A percentile compares a stretch with the other conserved stretches of the same genome.
phyloP scores from a whole-genome alignment of 129 eudicot genomes.

The Arctium minus region DNA sequence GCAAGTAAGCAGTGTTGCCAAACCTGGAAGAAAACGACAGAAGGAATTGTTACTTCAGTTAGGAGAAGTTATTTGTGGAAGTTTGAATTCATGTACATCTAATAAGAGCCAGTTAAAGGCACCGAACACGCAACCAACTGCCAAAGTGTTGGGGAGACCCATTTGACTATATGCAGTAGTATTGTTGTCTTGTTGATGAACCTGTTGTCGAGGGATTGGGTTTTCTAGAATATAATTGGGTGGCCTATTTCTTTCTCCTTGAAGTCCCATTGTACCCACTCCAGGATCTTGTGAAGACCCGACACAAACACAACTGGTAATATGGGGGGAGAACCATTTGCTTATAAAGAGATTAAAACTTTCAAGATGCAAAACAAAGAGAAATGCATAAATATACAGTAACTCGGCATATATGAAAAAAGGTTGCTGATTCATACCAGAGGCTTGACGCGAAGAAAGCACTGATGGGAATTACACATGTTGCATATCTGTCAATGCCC shows the following conservation, averaged over 20 bases:
- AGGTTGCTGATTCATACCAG: constrained; percentile 50
- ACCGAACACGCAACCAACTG: not conserved
- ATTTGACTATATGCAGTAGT: not conserved
- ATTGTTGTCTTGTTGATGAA: not conserved
- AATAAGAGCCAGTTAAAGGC: too few relatives aligned
- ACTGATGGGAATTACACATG: constrained; percentile 94
- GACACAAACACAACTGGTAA: not conserved
- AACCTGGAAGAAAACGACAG: constrained; percentile 48
- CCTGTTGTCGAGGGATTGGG: not conserved
- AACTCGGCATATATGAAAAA: not conserved
- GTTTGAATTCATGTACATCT: not conserved
- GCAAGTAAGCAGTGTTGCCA: constrained; percentile 98
- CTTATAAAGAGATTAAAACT: not conserved
- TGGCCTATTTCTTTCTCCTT: not conserved
- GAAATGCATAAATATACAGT: not conserved
- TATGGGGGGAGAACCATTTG: not conserved
- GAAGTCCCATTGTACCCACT: not conserved
- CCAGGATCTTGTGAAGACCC: not conserved
- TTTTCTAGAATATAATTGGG: not conserved
- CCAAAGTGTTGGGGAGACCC: not conserved
- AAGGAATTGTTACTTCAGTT: not conserved
- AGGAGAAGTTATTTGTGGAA: not conserved
- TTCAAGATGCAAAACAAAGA: not conserved
- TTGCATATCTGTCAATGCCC: constrained; percentile 64
- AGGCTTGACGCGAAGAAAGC: constrained; percentile 99